These are phyloP conservation scores for Meredithiella fracta DNA, from an alignment of 2,329 filamentous ascomycete species.

Conservation along the genomic window DNA sequence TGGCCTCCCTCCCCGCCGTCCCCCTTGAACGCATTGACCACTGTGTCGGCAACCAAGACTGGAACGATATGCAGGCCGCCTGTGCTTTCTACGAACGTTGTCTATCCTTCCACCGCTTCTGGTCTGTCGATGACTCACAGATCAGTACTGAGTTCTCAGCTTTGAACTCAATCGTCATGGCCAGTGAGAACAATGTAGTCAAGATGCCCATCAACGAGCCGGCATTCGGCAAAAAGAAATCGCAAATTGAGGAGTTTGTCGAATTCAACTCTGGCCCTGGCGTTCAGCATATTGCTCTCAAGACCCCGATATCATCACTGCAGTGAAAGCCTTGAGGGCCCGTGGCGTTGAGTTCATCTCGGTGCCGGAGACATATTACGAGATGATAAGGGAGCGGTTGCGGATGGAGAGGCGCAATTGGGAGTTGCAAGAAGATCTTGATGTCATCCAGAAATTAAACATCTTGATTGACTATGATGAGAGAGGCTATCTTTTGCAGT, in stretches of 20 bases:
- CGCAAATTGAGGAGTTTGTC: conserved; percentile 87
- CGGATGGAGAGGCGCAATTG: conserved; percentile 43
- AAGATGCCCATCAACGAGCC: conserved; percentile 99
- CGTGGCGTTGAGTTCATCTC: conserved; percentile 85
- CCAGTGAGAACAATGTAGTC: conserved; percentile 64
- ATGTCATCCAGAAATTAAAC: conserved; percentile 57
- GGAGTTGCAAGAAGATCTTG: conserved; percentile 64
- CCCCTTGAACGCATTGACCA: conserved; percentile 69
- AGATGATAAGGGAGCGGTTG: conserved; percentile 55
- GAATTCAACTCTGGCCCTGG: conserved; percentile 79
- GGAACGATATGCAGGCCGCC: conserved; percentile 64
- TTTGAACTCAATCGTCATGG: conserved; percentile 80
- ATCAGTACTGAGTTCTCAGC: conserved; percentile 89
- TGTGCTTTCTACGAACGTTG: conserved; percentile 68
- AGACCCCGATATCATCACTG: conserved; percentile 64
- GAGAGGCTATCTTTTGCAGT: conserved; percentile 62
- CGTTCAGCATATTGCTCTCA: conserved; percentile 84
- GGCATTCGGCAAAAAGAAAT: conserved; percentile 73
- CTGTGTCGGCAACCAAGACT: conserved; percentile 94
- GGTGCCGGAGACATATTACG: conserved; percentile 77
- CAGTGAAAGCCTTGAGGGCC: conserved; percentile 64
- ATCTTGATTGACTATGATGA: conserved; percentile 95
- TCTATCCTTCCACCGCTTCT: conserved; percentile 91
- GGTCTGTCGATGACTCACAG: conserved; percentile 85
- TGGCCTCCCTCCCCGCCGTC: conserved; percentile 40